Base-by-base conservation (phyloP, 1,139 yeast species). In the Kluyveromyces sp. region DNA sequence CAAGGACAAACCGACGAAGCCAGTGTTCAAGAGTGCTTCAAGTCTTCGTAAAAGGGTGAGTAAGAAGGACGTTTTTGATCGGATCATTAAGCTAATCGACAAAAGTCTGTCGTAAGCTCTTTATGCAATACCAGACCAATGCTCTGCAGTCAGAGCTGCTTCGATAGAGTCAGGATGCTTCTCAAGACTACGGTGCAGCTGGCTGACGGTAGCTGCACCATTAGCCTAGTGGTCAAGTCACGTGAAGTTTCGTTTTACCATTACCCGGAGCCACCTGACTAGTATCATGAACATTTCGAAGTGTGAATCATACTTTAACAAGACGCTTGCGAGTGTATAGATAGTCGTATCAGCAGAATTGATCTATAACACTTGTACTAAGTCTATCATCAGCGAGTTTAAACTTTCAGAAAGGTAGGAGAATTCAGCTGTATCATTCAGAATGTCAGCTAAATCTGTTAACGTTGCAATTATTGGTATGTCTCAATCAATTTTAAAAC, bases 381-480 rank as follows among this genome's bases (percentile, higher is more conserved):
- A n/a, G n/a, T n/a, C n/a, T n/a, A n/a, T n/a, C n/a, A n/a, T n/a
- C n/a, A n/a, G n/a, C n/a, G n/a, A n/a, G n/a, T n/a, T n/a, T n/a
- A n/a, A n/a, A n/a, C n/a, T n/a, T n/a, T n/a, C n/a, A n/a, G n/a
- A n/a, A n/a, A n/a, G n/a, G n/a, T n/a, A n/a, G n/a, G n/a, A n/a
- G n/a, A n/a, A n/a, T n/a, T n/a, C n/a, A n/a, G n/a, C n/a, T n/a
- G n/a, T n/a, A n/a, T n/a, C n/a, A n/a, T 19, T 18, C n/a, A 19
- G 19, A 18, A 58, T 57, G 61, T 49, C 58, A 19, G 45, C 45
- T 28, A 56, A 57, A 46, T 42, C 44, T 45, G 63, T 63, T 42
- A 61, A 75, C 59, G 71, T 77, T 47, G 82, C 80, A 45, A 71
- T 77, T 44, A 73, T 76, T 51, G 64, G 65, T 47, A 47, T 35